Conservation (phyloP, 2,329 filamentous ascomycete genomes). For the Immersiporthe knoxdaviesiana region DNA sequence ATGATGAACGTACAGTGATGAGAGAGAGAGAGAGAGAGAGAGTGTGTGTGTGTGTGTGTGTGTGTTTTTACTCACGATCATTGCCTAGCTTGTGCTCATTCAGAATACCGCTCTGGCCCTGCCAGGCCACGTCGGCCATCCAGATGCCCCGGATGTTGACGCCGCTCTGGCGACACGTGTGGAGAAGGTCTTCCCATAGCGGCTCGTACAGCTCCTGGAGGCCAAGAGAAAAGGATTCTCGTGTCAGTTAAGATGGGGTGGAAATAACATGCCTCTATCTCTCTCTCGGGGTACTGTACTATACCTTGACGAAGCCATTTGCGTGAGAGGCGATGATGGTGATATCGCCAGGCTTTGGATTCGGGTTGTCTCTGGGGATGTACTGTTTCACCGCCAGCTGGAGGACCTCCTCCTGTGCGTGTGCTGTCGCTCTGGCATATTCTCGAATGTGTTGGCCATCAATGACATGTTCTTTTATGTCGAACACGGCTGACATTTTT, state of each 20-base stretch:
- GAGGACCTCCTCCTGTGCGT: constrained; percentile 74
- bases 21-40: background rate
- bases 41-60: background rate
- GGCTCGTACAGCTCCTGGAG: constrained; percentile 86
- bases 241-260: constrained; percentile 4
- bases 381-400: constrained; percentile 86
- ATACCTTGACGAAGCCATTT: constrained; percentile 88
- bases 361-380: constrained; percentile 70
- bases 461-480: constrained; percentile 73
- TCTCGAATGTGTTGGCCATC: constrained; percentile 80
- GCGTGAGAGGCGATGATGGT: constrained; percentile 88
- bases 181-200: constrained; percentile 81
- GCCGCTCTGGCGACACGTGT: constrained; percentile 57
- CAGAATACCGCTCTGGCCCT: constrained; percentile 76
- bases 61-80: constrained; percentile 65
- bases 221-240: constrained; percentile 22
- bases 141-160: constrained; percentile 81
- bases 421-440: constrained; percentile 73
- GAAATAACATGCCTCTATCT: background rate
- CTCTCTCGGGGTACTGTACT: constrained; percentile 15
- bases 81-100: constrained; percentile 80
- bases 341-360: constrained; percentile 73
- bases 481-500: constrained; percentile 52
- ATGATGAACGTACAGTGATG: background rate
- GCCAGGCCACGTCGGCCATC: constrained; percentile 87